These are phyloP conservation scores for Wickerhamomyces canadensis DNA, from an alignment of 805 yeast species.

Conservation along the genomic window DNA sequence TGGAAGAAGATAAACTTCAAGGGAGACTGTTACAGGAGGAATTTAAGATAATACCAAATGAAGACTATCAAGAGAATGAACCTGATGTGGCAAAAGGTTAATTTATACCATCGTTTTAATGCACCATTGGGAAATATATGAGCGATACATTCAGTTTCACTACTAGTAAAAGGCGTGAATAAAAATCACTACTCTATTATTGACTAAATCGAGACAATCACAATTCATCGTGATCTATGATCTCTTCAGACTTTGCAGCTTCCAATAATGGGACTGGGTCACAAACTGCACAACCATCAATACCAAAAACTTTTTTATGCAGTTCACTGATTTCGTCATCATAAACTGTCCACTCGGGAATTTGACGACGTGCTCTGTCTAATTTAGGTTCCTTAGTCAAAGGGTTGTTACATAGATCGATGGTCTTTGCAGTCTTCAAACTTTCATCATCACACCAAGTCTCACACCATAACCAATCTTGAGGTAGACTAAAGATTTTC, in stretches of 20 bases:
- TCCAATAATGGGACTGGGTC: too few relatives aligned
- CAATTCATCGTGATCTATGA: conserved; percentile 9
- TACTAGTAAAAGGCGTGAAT: too few relatives aligned
- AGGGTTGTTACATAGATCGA: conserved; percentile 83
- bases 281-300: too few relatives aligned
- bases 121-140: too few relatives aligned
- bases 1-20: conserved; percentile 35
- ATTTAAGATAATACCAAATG: conserved; percentile 10
- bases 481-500: conserved; percentile 67
- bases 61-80: background rate
- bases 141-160: too few relatives aligned
- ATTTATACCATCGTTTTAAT: too few relatives aligned
- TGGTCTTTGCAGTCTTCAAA: conserved; percentile 60
- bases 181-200: too few relatives aligned
- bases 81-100: background rate
- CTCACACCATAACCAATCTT: conserved; percentile 91
- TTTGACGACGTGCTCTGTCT: conserved; percentile 66
- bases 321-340: conserved; percentile 46
- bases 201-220: background rate
- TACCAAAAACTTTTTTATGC: conserved; percentile 13
- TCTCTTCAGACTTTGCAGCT: too few relatives aligned
- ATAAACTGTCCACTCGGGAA: conserved; percentile 73
- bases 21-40: conserved; percentile 30
- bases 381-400: conserved; percentile 73
- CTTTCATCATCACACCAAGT: conserved; percentile 80